phyloP scores from a whole-genome alignment of 1,284 basidiomycete species.

The Coriolopsis trogii region DNA sequence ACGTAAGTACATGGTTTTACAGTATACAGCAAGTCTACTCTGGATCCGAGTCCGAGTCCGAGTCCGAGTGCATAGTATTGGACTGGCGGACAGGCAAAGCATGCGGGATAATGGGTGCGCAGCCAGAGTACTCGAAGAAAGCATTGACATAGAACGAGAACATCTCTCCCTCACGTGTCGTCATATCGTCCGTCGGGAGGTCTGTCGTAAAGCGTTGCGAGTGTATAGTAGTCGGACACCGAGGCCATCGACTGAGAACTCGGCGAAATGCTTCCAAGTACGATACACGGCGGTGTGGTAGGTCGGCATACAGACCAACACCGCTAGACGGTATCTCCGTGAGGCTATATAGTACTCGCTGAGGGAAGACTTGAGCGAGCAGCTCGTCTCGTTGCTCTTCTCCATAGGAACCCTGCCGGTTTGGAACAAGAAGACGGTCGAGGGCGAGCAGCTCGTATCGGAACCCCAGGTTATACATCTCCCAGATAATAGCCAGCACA shows the following conservation, averaged over 20 bases:
- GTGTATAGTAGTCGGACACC: background rate
- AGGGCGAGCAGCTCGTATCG: conserved; percentile 12
- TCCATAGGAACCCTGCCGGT: background rate
- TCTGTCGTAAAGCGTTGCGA: background rate
- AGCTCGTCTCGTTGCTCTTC: no score
- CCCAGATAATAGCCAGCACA: conserved; percentile 9
- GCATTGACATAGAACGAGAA: background rate
- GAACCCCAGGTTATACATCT: conserved; percentile 16
- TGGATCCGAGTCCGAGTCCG: no score
- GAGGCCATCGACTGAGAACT: conserved; percentile 1
- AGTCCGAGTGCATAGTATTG: no score
- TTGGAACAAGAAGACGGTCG: conserved; percentile 3
- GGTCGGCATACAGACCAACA: background rate
- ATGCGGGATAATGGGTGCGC: conserved; percentile 7
- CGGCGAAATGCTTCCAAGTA: conserved; percentile 3
- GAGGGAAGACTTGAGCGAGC: background rate
- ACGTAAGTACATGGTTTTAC: no score
- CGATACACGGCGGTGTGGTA: background rate
- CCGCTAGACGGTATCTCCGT: background rate
- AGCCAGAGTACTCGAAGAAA: conserved; percentile 3
- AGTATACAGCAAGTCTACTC: no score
- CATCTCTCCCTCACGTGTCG: background rate
- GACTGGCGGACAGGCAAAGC: background rate
- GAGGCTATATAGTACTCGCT: background rate
- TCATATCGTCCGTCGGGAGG: background rate